A percentile compares a stretch with the other conserved stretches of the same genome.
phyloP scores from a whole-genome alignment of 352 stramenopile genomes.

The Phytophthora pistaciae region DNA sequence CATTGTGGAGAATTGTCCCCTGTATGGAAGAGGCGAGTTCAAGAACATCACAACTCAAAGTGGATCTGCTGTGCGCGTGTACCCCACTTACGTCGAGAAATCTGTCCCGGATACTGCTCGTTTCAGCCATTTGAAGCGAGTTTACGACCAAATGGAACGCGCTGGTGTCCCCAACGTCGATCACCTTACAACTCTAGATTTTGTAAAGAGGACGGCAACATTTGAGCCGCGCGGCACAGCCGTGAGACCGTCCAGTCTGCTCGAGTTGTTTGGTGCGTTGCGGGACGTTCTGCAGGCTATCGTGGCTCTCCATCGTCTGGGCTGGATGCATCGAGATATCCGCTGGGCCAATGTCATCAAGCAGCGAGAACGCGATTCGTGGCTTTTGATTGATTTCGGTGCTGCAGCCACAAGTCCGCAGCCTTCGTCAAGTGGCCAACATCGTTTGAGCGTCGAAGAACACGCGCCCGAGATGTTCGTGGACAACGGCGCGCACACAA shows the following conservation, averaged over 20 bases:
- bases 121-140: slow-evolving; percentile 7
- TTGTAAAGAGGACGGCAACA: slow-evolving; percentile 3
- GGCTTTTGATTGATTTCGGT: slow-evolving; percentile 25
- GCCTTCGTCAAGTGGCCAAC: slow-evolving; percentile 13
- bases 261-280: slow-evolving; percentile 16
- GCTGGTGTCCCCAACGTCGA: slow-evolving; percentile 25
- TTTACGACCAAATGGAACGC: slow-evolving; percentile 16
- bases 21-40: slow-evolving; percentile 12
- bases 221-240: slow-evolving; percentile 21
- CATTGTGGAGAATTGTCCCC: slow-evolving; percentile 22
- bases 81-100: slow-evolving; percentile 18
- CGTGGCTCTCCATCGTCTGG: slow-evolving; percentile 14
- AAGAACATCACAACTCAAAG: slow-evolving; percentile 5
- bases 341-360: slow-evolving; percentile 19
- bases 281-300: slow-evolving; percentile 25
- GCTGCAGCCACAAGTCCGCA: slow-evolving; percentile 19
- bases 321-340: slow-evolving; percentile 28
- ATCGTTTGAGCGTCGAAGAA: slow-evolving; percentile 19
- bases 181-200: slow-evolving; percentile 7
- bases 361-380: slow-evolving; percentile 1
- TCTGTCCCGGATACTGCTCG: slow-evolving; percentile 6
- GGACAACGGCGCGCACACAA: slow-evolving; percentile 16
- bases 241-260: slow-evolving; percentile 10
- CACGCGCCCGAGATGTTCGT: slow-evolving; percentile 30
- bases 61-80: slow-evolving; percentile 17